phyloP scores from a whole-genome alignment of 1,284 basidiomycete species.

The Trichosporon inkin region DNA sequence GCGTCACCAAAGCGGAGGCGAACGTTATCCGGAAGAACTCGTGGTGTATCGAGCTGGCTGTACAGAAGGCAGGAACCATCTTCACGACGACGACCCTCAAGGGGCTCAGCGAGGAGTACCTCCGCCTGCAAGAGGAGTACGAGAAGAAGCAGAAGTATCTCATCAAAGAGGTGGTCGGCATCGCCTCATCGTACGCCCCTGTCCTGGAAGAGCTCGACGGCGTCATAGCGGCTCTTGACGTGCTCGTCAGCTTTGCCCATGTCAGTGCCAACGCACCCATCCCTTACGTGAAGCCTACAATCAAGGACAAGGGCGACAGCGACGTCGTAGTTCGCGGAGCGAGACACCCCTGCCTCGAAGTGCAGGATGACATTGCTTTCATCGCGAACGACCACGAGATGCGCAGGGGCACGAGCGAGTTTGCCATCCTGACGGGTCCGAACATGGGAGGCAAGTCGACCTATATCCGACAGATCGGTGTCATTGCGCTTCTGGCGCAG shows the following conservation, averaged over 20 bases:
- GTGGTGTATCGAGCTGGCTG: slow-evolving; percentile 78
- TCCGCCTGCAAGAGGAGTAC: slow-evolving; percentile 67
- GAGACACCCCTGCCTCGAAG: slow-evolving; percentile 93
- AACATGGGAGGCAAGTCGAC: slow-evolving; percentile 97
- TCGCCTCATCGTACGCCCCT: slow-evolving; percentile 87
- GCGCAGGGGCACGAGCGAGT: slow-evolving; percentile 48
- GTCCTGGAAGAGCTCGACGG: slow-evolving; percentile 86
- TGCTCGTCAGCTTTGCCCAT: slow-evolving; percentile 85
- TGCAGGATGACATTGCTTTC: slow-evolving; percentile 91
- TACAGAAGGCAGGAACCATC: slow-evolving; percentile 80
- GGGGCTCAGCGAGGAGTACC: slow-evolving; percentile 67
- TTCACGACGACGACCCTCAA: slow-evolving; percentile 84
- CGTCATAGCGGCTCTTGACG: slow-evolving; percentile 84
- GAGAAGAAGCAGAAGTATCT: slow-evolving; percentile 70
- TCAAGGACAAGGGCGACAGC: slow-evolving; percentile 66
- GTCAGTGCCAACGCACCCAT: slow-evolving; percentile 82
- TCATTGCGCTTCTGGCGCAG: slow-evolving; percentile 93
- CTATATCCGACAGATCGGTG: slow-evolving; percentile 85
- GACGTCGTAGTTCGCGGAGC: slow-evolving; percentile 73
- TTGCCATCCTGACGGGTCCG: slow-evolving; percentile 63
- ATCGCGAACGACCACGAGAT: slow-evolving; percentile 75
- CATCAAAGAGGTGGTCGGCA: slow-evolving; percentile 88
- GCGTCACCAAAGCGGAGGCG: slow-evolving; percentile 86
- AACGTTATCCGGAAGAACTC: slow-evolving; percentile 65
- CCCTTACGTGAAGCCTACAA: slow-evolving; percentile 66